Evolutionary conservation across 768 basidiomycete species (phyloP).

Genomic region (Rhodosporidiobolus sp.): DNA sequence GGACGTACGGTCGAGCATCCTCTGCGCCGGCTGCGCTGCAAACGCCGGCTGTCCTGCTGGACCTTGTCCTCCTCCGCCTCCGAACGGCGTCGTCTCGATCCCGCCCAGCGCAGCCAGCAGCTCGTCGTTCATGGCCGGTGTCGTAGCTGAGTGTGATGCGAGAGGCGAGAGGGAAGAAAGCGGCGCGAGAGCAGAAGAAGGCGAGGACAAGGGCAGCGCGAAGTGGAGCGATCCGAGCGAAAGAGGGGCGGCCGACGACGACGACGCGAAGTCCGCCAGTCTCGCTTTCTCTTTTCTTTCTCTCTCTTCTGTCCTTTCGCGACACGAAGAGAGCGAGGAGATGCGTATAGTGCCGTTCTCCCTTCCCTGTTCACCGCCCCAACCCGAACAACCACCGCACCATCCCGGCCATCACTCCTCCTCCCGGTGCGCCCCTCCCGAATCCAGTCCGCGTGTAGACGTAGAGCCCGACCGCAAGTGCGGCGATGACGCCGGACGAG

Average conservation of each 20-base stretch:
- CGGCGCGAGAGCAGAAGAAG: too few species aligned
- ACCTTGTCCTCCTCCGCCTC: neutral
- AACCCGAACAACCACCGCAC: neutral
- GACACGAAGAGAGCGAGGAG: too few species aligned
- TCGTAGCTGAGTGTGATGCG: too few species aligned
- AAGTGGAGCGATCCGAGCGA: too few species aligned
- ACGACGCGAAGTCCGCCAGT: too few species aligned
- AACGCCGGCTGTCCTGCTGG: neutral
- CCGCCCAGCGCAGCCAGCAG: slow-evolving; percentile 24
- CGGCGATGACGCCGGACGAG: neutral
- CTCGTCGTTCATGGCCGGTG: neutral
- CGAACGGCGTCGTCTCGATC: slow-evolving; percentile 11
- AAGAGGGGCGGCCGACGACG: too few species aligned
- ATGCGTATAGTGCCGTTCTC: too few species aligned
- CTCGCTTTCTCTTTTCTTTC: too few species aligned
- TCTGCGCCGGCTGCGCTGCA: neutral
- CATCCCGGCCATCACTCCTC: neutral
- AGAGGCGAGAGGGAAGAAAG: too few species aligned
- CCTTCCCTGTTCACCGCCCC: neutral
- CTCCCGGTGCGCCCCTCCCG: neutral
- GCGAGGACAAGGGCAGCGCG: too few species aligned
- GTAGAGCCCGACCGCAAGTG: slow-evolving; percentile 14
- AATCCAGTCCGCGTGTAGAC: neutral
- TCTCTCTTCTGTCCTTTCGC: too few species aligned
- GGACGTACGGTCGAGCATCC: slow-evolving; percentile 16